A percentile compares a stretch with the other conserved stretches of the same genome.
Evolutionary conservation across 345 rosid genomes (phyloP).

Genomic region (Eucalyptus sideroxylon): DNA sequence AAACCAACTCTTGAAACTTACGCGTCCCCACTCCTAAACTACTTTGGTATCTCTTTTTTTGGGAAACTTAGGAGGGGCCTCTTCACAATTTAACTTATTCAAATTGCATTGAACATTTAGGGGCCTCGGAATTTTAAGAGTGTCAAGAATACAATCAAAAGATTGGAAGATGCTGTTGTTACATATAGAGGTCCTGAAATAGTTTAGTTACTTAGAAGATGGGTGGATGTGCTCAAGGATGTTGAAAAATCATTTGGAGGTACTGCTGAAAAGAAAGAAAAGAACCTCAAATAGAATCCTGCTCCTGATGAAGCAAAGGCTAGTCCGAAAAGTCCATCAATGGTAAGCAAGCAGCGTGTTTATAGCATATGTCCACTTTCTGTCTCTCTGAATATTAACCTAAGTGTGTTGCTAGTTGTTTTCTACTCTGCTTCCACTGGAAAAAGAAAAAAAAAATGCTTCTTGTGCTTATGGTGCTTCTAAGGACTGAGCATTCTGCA

Average conservation of each 20-base stretch:
- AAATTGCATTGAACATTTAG: conserved; percentile 16
- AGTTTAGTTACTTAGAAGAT: conserved; percentile 56
- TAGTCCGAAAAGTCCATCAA: not conserved
- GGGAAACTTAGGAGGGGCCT: not conserved
- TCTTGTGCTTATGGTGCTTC: not conserved
- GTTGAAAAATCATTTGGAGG: conserved; percentile 23
- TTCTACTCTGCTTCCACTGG: too few relatives aligned
- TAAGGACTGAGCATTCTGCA: not conserved
- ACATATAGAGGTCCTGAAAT: conserved; percentile 67
- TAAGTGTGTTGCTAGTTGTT: too few relatives aligned
- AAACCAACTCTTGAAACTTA: too few relatives aligned
- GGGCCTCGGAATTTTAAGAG: conserved; percentile 49
- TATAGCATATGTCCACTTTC: too few relatives aligned
- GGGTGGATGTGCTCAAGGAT: conserved; percentile 74
- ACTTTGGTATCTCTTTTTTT: not conserved
- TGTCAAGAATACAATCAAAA: conserved; percentile 54
- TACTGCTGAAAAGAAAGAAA: conserved; percentile 28
- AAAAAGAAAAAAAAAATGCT: not conserved
- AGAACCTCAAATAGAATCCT: conserved; percentile 19
- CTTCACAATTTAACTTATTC: not conserved
- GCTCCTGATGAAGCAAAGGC: conserved; percentile 41
- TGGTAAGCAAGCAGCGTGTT: too few relatives aligned
- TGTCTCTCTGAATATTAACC: too few relatives aligned
- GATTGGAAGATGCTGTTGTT: conserved; percentile 82
- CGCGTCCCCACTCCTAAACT: too few relatives aligned